These are phyloP conservation scores for Dichomitus squalens DNA, from an alignment of 1,284 basidiomycete species.

Conservation along the genomic window DNA sequence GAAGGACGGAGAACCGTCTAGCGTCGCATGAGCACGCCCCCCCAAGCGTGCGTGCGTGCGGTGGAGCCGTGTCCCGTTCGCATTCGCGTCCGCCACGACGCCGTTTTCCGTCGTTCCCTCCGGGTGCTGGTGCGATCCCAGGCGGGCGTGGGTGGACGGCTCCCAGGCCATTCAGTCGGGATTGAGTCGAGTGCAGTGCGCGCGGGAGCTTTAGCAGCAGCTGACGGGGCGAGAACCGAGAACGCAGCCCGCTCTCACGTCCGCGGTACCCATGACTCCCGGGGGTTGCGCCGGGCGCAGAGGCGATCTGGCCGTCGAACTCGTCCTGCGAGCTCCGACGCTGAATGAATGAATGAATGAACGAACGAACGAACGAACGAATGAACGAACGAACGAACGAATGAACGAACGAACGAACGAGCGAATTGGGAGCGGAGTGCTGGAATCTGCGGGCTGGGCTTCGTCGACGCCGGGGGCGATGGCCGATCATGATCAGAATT, in stretches of 20 bases:
- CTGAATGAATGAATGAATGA: neutral
- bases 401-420: too few species aligned
- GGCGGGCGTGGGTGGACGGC: neutral
- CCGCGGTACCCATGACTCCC: constrained; percentile 2
- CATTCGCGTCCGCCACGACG: neutral
- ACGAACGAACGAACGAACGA: too few species aligned
- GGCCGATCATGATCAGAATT: too few species aligned
- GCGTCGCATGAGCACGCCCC: too few species aligned
- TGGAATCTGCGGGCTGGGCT: too few species aligned
- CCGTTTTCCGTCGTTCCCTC: neutral
- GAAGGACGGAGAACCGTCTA: too few species aligned
- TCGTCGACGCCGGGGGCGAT: too few species aligned
- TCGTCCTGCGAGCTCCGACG: neutral
- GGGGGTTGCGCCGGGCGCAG: neutral
- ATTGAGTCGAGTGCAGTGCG: neutral
- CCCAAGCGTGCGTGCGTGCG: neutral
- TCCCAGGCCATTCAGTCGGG: constrained; percentile 3
- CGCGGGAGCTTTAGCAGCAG: neutral
- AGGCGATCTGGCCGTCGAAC: neutral
- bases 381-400: too few species aligned
- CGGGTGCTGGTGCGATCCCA: neutral
- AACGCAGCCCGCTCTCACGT: constrained; percentile 1
- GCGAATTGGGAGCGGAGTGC: too few species aligned
- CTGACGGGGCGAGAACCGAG: neutral
- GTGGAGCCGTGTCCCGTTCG: neutral